Percentiles rank a stretch among this genome's conserved stretches.
Conservation (phyloP, 139 green algal genomes). For the Picochlorum costavermella region DNA sequence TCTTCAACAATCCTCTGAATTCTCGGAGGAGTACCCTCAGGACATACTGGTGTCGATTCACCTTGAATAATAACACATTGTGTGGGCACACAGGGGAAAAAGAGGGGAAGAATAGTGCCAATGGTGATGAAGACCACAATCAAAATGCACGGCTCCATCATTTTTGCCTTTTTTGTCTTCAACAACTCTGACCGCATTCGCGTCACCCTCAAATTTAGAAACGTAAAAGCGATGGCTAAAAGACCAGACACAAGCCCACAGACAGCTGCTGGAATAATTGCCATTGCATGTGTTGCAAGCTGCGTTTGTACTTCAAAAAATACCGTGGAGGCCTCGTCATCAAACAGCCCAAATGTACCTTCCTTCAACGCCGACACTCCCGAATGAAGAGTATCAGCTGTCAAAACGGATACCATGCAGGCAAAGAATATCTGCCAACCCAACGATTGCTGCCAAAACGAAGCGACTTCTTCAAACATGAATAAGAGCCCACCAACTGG, state of each 20-base stretch:
- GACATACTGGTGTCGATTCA: conserved; percentile 37
- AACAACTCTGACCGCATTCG: conserved; percentile 29
- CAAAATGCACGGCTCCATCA: conserved; percentile 63
- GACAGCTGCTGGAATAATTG: conserved; percentile 57
- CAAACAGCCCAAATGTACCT: conserved; percentile 59
- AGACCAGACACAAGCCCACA: conserved; percentile 62
- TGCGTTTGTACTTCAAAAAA: conserved; percentile 53
- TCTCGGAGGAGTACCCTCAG: conserved; percentile 29
- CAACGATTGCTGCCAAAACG: conserved; percentile 68
- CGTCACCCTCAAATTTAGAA: conserved; percentile 57
- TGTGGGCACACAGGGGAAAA: conserved; percentile 68
- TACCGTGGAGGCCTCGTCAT: conserved; percentile 38
- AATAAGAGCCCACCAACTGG: conserved; percentile 82
- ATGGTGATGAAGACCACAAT: conserved; percentile 68
- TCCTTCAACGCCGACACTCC: conserved; percentile 38
- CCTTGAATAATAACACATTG: conserved; percentile 39
- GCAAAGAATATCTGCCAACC: conserved; percentile 77
- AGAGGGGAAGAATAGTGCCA: conserved; percentile 68
- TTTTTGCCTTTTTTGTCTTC: conserved; percentile 26
- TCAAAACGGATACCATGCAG: conserved; percentile 63
- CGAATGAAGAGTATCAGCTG: conserved; percentile 53
- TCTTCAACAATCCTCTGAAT: conserved; percentile 50
- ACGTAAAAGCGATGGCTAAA: conserved; percentile 63
- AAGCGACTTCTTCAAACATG: conserved; percentile 79
- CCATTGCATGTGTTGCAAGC: conserved; percentile 59